phyloP scores from a whole-genome alignment of 371 early-diverging fungal genomes.

The Mortierella polycephala region DNA sequence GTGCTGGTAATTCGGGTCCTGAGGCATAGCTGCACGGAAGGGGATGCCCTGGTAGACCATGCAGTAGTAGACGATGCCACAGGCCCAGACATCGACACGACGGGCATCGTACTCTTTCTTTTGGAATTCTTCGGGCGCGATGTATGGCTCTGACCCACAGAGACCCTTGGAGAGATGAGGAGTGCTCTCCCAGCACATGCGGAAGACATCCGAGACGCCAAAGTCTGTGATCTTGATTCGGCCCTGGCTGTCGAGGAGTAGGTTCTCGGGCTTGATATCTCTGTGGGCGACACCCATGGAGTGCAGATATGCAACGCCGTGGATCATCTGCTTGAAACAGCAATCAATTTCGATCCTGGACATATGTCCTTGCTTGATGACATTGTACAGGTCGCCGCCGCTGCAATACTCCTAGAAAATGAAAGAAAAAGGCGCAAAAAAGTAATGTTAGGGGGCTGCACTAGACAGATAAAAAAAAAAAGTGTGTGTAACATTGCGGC shows the following conservation, averaged over 20 bases:
- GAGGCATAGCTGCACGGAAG: slow-evolving; percentile 77
- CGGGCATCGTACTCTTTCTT: slow-evolving; percentile 83
- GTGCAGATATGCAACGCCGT: slow-evolving; percentile 91
- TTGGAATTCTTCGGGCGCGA: slow-evolving; percentile 86
- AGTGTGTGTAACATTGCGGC: neutral
- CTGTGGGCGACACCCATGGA: slow-evolving; percentile 95
- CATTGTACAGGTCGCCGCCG: slow-evolving; percentile 86
- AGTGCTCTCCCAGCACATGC: slow-evolving; percentile 78
- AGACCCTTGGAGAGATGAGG: slow-evolving; percentile 77
- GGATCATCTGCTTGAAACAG: slow-evolving; percentile 92
- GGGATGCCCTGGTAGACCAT: slow-evolving; percentile 81
- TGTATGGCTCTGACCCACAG: slow-evolving; percentile 92
- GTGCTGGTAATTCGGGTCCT: slow-evolving; percentile 71
- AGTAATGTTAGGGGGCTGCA: slow-evolving; percentile 1
- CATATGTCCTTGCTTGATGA: slow-evolving; percentile 80
- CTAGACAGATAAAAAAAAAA: too few species aligned
- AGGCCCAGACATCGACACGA: slow-evolving; percentile 86
- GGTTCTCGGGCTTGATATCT: slow-evolving; percentile 93
- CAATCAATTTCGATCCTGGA: slow-evolving; percentile 81
- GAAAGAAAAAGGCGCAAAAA: slow-evolving; percentile 1
- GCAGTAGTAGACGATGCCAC: slow-evolving; percentile 85
- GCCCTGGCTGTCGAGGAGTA: slow-evolving; percentile 82
- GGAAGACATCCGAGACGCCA: slow-evolving; percentile 95
- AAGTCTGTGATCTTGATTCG: slow-evolving; percentile 98
- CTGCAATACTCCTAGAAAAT: slow-evolving; percentile 69